Evolutionary conservation across 495 filamentous ascomycete genomes (phyloP), one percentile per base, ranked within the genome.

Genomic region (Penicillium roqueforti): DNA sequence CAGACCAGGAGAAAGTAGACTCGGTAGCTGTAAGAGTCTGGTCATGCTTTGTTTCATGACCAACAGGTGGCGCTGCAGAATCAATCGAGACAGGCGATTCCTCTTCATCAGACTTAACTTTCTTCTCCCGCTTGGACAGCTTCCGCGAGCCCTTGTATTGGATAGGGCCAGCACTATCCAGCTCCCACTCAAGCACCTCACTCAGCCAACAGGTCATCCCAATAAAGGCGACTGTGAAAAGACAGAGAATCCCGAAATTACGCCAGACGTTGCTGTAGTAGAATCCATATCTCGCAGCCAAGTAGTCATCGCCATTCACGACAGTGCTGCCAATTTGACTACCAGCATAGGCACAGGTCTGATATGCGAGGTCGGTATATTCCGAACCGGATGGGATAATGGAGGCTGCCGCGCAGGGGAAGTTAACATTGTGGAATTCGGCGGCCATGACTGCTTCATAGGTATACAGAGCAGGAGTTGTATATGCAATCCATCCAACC

Each of bases 401-500:
- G 44, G 81, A 73, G 7, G 70, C 72, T 11, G 78, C 71, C 1
- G 80, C 75, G 53, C 76, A 79, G 25, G 62, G 53, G 42, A 78
- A 75, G 2, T 72, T 65, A 10, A 70, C 44, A 49, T 72, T 68
- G 40, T 76, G 69, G 26, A 79, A 78, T 34, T 79, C 76, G 56
- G 86, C 87, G 3, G 78, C 64, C 72, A 87, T 75, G 34, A 84
- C 64, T 0, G 76, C 75, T 61, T 87, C 88, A 54, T 87, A 90
- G 1, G 80, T 78, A 59, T 89, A 93, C 9, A 81, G 67, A 5
- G 90, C 69, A 0, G 88, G 88, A 44, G 89, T 87, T 53, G 87
- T 76, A 61, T 70, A 76, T 8, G 69, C 68, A 32, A 72, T 57
- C 70, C 70, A 73, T 40, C 68, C 70, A 22, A 73, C 68, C 70